phyloP scores from a whole-genome alignment of 1,139 yeast species.

The Hansenula lynferdii region DNA sequence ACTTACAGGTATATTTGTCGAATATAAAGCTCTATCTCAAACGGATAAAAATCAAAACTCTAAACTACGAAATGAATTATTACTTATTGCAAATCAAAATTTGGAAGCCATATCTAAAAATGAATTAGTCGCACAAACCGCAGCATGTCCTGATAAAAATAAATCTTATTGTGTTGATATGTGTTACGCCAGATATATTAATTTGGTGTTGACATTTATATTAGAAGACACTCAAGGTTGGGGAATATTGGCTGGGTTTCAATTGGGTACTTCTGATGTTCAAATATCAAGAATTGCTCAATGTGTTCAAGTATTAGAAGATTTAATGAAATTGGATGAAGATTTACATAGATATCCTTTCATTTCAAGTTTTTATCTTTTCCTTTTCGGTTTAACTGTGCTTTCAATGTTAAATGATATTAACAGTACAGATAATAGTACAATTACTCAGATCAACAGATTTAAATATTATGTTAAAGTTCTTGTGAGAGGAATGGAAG shows the following conservation, averaged over 20 bases:
- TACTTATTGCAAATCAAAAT: conserved; percentile 1
- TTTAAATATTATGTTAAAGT: conserved; percentile 20
- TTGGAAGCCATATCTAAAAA: conserved; percentile 4
- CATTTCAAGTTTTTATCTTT: conserved; percentile 18
- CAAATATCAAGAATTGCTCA: conserved; percentile 10
- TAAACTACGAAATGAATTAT: conserved; percentile 1
- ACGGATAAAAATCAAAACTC: not conserved
- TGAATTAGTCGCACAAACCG: conserved; percentile 2
- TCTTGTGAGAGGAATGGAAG: conserved; percentile 20
- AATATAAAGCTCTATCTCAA: conserved; percentile 3
- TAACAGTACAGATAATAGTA: conserved; percentile 12
- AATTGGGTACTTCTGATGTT: conserved; percentile 9
- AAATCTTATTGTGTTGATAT: conserved; percentile 9
- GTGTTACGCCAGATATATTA: conserved; percentile 17
- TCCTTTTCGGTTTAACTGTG: conserved; percentile 20
- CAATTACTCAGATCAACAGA: conserved; percentile 16
- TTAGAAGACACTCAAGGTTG: conserved; percentile 10
- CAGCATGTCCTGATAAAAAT: conserved; percentile 1
- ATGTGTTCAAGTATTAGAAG: conserved; percentile 17
- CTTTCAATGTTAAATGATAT: conserved; percentile 19
- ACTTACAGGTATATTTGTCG: conserved; percentile 16
- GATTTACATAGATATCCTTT: conserved; percentile 21
- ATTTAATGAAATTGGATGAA: conserved; percentile 16
- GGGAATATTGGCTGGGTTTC: conserved; percentile 9
- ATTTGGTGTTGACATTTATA: conserved; percentile 14